These are phyloP conservation scores for Gilbertella persicaria DNA, from an alignment of 371 early-diverging fungal species.

Conservation along the genomic window DNA sequence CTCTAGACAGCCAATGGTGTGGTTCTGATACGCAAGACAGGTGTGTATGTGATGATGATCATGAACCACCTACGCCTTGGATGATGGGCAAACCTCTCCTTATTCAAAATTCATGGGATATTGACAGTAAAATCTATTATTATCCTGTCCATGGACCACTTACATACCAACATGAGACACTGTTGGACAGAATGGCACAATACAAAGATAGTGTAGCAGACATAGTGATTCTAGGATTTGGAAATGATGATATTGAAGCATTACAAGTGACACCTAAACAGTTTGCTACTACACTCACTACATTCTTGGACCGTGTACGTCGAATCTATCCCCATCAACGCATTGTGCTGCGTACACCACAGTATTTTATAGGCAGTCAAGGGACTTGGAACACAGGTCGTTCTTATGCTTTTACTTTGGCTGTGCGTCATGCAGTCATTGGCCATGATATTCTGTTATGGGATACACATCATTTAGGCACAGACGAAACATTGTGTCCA, in stretches of 20 bases:
- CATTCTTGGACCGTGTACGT: constrained; percentile 20
- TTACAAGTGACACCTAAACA: constrained; percentile 25
- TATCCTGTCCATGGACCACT: too few species aligned
- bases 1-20: constrained; percentile 38
- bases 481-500: constrained; percentile 30
- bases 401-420: constrained; percentile 33
- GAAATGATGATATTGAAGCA: constrained; percentile 35
- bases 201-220: constrained; percentile 30
- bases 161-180: constrained; percentile 20
- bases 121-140: constrained; percentile 33
- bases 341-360: constrained; percentile 42
- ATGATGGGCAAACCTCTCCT: constrained; percentile 16
- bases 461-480: constrained; percentile 42
- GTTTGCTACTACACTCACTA: constrained; percentile 21
- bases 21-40: constrained; percentile 5
- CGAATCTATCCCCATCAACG: constrained; percentile 34
- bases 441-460: constrained; percentile 27
- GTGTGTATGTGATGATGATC: constrained; percentile 30
- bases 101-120: constrained; percentile 37
- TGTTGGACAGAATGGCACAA: constrained; percentile 9
- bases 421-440: constrained; percentile 24
- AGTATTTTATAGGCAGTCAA: constrained; percentile 37
- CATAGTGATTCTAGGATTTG: constrained; percentile 35
- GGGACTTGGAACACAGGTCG: constrained; percentile 44
- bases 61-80: too few species aligned